Evolutionary conservation across 192 early-diverging fungal species (phyloP), one percentile per base, ranked within the genome.

Genomic region (Mortierella claussenii): DNA sequence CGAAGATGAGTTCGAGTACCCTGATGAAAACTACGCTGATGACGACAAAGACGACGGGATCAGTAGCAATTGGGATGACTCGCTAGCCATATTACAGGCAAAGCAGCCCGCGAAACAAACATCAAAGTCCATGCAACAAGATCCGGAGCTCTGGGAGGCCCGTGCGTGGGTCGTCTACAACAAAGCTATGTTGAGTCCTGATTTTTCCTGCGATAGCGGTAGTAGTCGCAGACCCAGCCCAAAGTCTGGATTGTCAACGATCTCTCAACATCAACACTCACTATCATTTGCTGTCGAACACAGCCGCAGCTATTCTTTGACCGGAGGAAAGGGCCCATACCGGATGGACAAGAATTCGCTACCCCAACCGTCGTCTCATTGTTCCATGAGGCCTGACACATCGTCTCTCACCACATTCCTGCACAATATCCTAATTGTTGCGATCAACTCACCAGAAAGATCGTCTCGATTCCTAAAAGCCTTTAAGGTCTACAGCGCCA

Each of bases 151-250:
- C 20, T 64, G 69, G 69, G 69, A 71, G 27, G 69, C 69, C 2
- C 43, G 69, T 8, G 60, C 69, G 12, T 71, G 69, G 69, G 69
- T 55, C 2, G 43, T 71, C 32, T 71, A 71, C 69, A 71, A 64
- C 55, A 71, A 64, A 31, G 60, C 60, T 17, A 64, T 50, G 55
- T 27, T 45, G 37, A 71, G 30, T 33, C 60, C 69, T 4, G 23
- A 27, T 24, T 26, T 53, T 32, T 57, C 60, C 37, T 50, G 34
- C 37, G 13, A 24, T 24, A 30, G 21, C 24, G 20, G 21, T 9
- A 28, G 31, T 36, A 65, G 30, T 23, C 49, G 37, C 11, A 42
- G 49, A 24, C 18, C 8, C 26, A 56, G 44, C 3, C 45, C 54
- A 0, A 28, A 13, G 13, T 40, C 37, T 40, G 8, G 8, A 7